Percentiles rank a stretch among this genome's conserved stretches.
Evolutionary conservation across 371 early-diverging fungal genomes (phyloP).

Genomic region (Sporodiniella umbellata): DNA sequence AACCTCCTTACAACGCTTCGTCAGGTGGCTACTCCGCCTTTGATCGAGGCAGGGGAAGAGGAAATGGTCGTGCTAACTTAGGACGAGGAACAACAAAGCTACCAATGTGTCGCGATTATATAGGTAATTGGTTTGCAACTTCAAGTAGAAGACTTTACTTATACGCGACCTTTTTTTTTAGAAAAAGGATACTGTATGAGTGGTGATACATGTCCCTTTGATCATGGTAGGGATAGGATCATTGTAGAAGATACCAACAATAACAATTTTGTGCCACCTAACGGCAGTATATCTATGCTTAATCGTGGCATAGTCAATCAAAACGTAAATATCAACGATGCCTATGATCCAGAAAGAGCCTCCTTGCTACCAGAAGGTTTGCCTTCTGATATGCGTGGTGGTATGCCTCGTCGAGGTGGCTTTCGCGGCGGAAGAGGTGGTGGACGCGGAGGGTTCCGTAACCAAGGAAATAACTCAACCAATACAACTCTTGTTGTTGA

Average conservation of each 20-base stretch:
- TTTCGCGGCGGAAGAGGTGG: slow-evolving; percentile 32
- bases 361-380: slow-evolving; percentile 10
- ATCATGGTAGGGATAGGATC: slow-evolving; percentile 75
- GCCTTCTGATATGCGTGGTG: background rate
- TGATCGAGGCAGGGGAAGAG: slow-evolving; percentile 17
- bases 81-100: background rate
- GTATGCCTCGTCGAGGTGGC: slow-evolving; percentile 2
- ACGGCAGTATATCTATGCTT: slow-evolving; percentile 4
- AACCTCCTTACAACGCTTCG: slow-evolving; percentile 5
- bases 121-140: no score
- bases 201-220: slow-evolving; percentile 78
- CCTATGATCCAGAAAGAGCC: slow-evolving; percentile 52
- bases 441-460: slow-evolving; percentile 22
- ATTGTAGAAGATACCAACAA: slow-evolving; percentile 60
- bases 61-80: slow-evolving; percentile 32
- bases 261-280: slow-evolving; percentile 18
- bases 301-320: slow-evolving; percentile 10
- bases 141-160: no score
- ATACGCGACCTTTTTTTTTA: no score
- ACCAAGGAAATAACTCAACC: slow-evolving; percentile 19
- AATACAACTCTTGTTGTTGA: slow-evolving; percentile 69
- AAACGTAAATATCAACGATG: slow-evolving; percentile 29
- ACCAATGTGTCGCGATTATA: slow-evolving; percentile 65
- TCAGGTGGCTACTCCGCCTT: background rate
- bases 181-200: slow-evolving; percentile 79